Conservation (phyloP, 352 stramenopile genomes). For the Pythium apleroticum region DNA sequence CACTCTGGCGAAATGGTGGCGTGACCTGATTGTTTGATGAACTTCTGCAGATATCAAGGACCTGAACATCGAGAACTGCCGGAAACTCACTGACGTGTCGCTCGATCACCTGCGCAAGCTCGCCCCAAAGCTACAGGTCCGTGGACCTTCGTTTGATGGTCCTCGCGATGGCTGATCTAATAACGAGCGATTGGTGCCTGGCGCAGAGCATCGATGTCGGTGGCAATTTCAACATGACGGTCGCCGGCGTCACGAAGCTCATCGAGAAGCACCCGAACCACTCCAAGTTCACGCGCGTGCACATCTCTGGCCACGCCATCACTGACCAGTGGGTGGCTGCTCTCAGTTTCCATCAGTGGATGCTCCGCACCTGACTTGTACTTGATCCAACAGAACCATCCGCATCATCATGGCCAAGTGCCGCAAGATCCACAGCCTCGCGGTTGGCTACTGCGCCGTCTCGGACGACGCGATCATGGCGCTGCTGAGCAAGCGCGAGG, state of each 20-base stretch:
- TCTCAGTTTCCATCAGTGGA: not conserved
- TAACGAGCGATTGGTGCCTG: not conserved
- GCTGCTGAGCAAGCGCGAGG: conserved; percentile 81
- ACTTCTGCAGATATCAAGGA: conserved; percentile 74
- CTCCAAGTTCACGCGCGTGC: conserved; percentile 85
- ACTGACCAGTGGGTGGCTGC: conserved; percentile 69
- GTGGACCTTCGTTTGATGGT: too few relatives aligned
- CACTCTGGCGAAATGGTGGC: not conserved
- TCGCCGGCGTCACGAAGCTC: conserved; percentile 82
- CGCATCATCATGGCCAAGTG: conserved; percentile 88
- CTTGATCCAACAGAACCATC: conserved; percentile 55
- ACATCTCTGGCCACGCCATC: conserved; percentile 79
- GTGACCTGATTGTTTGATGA: not conserved
- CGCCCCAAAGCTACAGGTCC: conserved; percentile 83
- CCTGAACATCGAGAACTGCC: conserved; percentile 88
- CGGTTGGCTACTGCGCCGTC: conserved; percentile 83
- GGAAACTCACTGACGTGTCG: conserved; percentile 81
- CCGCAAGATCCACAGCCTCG: conserved; percentile 85
- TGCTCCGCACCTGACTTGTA: not conserved
- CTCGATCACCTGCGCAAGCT: conserved; percentile 78
- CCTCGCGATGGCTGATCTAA: not conserved
- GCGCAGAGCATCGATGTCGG: conserved; percentile 79
- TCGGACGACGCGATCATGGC: conserved; percentile 85
- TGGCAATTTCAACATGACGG: conserved; percentile 90
- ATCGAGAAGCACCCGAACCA: conserved; percentile 90